Evolutionary conservation across 768 basidiomycete genomes (phyloP).

Genomic region (Tylopilus plumbeoviolaceoides): DNA sequence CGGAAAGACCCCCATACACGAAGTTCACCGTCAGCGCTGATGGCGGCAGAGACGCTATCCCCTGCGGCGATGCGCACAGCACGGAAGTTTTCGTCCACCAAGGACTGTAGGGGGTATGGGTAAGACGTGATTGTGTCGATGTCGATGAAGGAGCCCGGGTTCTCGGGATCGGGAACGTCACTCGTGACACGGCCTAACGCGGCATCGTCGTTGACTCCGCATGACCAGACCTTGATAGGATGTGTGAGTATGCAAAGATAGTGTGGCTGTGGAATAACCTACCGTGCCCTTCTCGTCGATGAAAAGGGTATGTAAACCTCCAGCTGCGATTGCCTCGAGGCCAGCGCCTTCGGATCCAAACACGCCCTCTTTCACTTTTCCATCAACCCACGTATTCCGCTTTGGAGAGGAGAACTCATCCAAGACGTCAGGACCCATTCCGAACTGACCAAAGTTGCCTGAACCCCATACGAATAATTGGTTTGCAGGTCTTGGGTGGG

Average conservation of each 20-base stretch:
- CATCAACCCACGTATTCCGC: slow-evolving; percentile 72
- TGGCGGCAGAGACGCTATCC: slow-evolving; percentile 83
- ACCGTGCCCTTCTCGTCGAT: slow-evolving; percentile 89
- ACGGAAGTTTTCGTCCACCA: slow-evolving; percentile 78
- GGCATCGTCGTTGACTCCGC: slow-evolving; percentile 85
- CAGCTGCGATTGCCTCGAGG: slow-evolving; percentile 75
- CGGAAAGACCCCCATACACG: slow-evolving; percentile 90
- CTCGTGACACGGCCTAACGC: slow-evolving; percentile 78
- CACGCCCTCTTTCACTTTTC: slow-evolving; percentile 64
- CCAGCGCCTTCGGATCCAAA: slow-evolving; percentile 74
- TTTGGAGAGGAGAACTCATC: slow-evolving; percentile 75
- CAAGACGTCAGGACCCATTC: slow-evolving; percentile 73
- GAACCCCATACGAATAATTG: slow-evolving; percentile 86
- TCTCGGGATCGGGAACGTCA: slow-evolving; percentile 53
- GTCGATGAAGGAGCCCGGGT: slow-evolving; percentile 55
- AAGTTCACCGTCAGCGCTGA: slow-evolving; percentile 75
- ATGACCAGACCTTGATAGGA: slow-evolving; percentile 68
- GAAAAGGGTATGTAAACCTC: slow-evolving; percentile 87
- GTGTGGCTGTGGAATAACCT: slow-evolving; percentile 33
- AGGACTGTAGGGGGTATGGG: slow-evolving; percentile 63
- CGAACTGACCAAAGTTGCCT: slow-evolving; percentile 94
- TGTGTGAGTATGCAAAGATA: slow-evolving; percentile 1
- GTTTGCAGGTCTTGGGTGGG: slow-evolving; percentile 57
- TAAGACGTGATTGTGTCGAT: slow-evolving; percentile 47
- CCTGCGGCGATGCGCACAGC: slow-evolving; percentile 81